These are phyloP conservation scores for California macrophylla DNA, from an alignment of 441 rosid species.

Conservation along the genomic window DNA sequence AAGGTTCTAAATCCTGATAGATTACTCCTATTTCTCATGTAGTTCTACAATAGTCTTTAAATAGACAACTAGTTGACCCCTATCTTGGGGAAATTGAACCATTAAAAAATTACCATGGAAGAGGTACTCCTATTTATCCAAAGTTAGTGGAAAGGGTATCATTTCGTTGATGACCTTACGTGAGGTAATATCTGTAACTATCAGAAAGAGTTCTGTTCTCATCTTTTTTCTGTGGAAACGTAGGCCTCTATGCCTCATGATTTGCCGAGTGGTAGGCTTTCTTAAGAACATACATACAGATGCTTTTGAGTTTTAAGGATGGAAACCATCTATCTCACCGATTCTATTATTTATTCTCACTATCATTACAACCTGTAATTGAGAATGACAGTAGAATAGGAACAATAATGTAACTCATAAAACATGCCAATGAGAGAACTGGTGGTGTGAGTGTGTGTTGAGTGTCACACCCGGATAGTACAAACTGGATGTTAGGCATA, in stretches of 20 bases:
- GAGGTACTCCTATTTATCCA: not conserved
- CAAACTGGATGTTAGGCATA: no score
- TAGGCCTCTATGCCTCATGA: no score
- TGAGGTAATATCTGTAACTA: not conserved
- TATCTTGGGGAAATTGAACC: not conserved
- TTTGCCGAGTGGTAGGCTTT: no score
- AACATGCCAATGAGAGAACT: no score
- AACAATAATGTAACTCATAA: no score
- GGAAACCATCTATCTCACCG: no score
- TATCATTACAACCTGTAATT: no score
- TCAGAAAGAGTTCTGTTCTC: not conserved
- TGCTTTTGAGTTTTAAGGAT: no score
- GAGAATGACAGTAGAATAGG: no score
- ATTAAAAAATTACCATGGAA: not conserved
- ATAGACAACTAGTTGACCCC: not conserved
- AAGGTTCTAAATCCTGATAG: not conserved
- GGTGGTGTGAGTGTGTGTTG: no score
- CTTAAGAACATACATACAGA: not conserved
- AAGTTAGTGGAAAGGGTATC: not conserved
- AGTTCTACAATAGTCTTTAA: not conserved
- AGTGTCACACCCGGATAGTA: no score
- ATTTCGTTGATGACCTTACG: not conserved
- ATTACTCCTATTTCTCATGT: not conserved
- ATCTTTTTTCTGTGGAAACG: not conserved
- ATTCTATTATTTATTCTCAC: no score